Evolutionary conservation across 768 basidiomycete genomes (phyloP).

Genomic region (Lentinula guzmanii): DNA sequence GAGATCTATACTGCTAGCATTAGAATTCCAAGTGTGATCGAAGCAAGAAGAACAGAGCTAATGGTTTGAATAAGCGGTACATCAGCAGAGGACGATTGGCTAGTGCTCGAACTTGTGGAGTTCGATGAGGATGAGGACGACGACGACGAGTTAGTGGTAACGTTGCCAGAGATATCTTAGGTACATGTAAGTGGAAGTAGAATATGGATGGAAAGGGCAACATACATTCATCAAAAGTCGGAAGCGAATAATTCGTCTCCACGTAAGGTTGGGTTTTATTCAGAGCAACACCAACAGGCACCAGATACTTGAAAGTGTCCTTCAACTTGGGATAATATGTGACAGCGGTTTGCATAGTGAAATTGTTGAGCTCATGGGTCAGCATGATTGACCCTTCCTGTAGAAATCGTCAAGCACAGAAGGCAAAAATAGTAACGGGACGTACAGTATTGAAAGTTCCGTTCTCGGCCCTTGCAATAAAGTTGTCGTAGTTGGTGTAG

Average conservation of each 20-base stretch:
- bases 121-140: neutral
- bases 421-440: neutral
- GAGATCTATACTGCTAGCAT: neutral
- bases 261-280: conserved; percentile 50
- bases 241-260: conserved; percentile 36
- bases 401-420: neutral
- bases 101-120: neutral
- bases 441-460: conserved; percentile 35
- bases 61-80: neutral
- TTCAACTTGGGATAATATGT: conserved; percentile 42
- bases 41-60: neutral
- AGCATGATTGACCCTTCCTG: conserved; percentile 48
- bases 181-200: neutral
- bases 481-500: conserved; percentile 45
- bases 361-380: conserved; percentile 56
- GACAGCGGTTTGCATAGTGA: conserved; percentile 54
- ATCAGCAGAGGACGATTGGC: neutral
- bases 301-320: conserved; percentile 41
- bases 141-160: neutral
- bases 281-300: conserved; percentile 46
- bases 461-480: conserved; percentile 39
- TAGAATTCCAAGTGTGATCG: neutral
- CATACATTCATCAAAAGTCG: conserved; percentile 44
- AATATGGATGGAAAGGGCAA: neutral
- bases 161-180: neutral